phyloP scores from a whole-genome alignment of 2,329 filamentous ascomycete species.

The Aspergillus japonicus region DNA sequence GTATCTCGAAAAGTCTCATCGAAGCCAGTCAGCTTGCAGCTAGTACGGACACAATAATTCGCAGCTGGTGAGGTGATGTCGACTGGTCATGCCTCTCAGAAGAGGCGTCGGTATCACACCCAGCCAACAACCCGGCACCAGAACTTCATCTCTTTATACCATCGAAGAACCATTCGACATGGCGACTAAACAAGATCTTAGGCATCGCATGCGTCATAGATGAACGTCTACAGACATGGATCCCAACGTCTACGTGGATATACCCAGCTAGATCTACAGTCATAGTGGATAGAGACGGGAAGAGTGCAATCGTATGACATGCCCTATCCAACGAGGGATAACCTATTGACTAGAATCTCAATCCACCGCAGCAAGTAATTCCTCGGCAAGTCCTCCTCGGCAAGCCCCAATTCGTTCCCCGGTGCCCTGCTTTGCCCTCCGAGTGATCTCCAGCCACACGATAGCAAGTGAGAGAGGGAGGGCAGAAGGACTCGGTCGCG shows the following conservation, averaged over 20 bases:
- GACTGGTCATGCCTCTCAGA: too few species aligned
- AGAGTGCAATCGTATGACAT: background rate
- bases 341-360: background rate
- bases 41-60: too few species aligned
- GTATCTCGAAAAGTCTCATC: too few species aligned
- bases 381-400: background rate
- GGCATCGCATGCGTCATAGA: background rate
- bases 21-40: too few species aligned
- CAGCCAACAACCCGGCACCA: background rate
- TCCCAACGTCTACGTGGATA: background rate
- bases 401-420: background rate
- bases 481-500: background rate
- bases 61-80: too few species aligned
- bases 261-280: background rate
- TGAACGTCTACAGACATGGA: background rate
- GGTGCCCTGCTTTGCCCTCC: background rate
- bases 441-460: background rate
- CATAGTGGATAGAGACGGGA: background rate
- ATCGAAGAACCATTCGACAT: background rate
- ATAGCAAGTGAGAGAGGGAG: background rate
- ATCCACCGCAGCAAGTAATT: background rate
- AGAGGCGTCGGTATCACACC: too few species aligned
- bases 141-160: background rate
- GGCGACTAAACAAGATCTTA: background rate
- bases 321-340: background rate